Percentiles rank a stretch among this genome's conserved stretches.
Evolutionary conservation across 192 early-diverging fungal genomes (phyloP).

Genomic region (Dissophora globulifera): DNA sequence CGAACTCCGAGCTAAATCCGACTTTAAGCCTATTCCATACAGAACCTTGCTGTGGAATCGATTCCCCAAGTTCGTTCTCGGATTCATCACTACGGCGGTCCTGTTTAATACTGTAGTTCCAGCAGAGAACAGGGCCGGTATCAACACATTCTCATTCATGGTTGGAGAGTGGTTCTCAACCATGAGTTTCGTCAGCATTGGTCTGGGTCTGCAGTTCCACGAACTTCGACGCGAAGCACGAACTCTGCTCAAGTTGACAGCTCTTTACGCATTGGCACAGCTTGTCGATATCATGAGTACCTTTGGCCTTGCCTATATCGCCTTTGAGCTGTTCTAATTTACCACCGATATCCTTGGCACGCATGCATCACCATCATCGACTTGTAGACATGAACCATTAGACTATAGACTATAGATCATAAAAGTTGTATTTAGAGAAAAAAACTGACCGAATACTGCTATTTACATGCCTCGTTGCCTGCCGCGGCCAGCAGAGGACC

Average conservation of each 20-base stretch:
- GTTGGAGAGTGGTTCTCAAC: conserved; percentile 66
- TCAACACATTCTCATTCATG: conserved; percentile 63
- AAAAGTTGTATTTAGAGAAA: not conserved
- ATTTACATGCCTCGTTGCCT: conserved; percentile 37
- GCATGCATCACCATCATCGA: not conserved
- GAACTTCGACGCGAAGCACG: conserved; percentile 56
- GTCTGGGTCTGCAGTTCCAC: conserved; percentile 59
- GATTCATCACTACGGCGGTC: conserved; percentile 62
- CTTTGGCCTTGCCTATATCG: conserved; percentile 57
- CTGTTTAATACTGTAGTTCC: conserved; percentile 63
- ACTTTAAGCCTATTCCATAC: conserved; percentile 45
- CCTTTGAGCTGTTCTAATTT: conserved; percentile 55
- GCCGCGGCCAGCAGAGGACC: not conserved
- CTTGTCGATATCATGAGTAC: conserved; percentile 62
- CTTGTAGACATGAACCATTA: not conserved
- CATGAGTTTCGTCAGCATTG: conserved; percentile 64
- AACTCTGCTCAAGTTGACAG: conserved; percentile 55
- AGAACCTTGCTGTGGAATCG: conserved; percentile 56
- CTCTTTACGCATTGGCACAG: conserved; percentile 60
- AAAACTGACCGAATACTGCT: not conserved
- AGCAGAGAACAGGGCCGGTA: conserved; percentile 20
- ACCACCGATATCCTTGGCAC: not conserved
- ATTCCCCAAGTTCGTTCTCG: conserved; percentile 66
- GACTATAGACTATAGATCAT: not conserved
- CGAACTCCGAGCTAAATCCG: conserved; percentile 14